A percentile compares a stretch with the other conserved stretches of the same genome.
Evolutionary conservation across 129 eudicot genomes (phyloP).

Genomic region (Smallanthus sonchifolius): DNA sequence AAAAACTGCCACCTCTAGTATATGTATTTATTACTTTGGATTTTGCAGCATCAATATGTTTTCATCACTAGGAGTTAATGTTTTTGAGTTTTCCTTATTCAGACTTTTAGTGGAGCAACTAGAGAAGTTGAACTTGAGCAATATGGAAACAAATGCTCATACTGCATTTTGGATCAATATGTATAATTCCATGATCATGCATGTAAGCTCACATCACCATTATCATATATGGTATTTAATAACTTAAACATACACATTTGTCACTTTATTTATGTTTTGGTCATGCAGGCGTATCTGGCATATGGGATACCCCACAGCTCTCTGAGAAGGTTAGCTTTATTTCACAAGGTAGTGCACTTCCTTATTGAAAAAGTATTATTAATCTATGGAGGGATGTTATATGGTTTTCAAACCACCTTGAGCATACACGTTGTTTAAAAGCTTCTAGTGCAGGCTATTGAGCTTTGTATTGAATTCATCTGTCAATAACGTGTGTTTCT

Average conservation of each 20-base stretch:
- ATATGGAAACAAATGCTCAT: conserved; percentile 65
- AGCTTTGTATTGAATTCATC: conserved; percentile 1
- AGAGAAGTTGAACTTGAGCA: conserved; percentile 59
- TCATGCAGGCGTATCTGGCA: conserved; percentile 74
- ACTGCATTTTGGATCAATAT: conserved; percentile 88
- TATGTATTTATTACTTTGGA: not conserved
- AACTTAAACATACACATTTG: not conserved
- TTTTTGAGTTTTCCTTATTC: conserved; percentile 12
- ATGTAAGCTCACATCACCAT: conserved; percentile 40
- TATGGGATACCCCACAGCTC: conserved; percentile 84
- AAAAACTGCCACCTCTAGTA: not conserved
- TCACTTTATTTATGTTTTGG: conserved; percentile 3
- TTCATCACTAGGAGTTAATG: not conserved
- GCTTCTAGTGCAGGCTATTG: too few species aligned
- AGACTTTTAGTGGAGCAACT: conserved; percentile 78
- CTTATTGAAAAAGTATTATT: not conserved
- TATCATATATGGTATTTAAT: conserved; percentile 10
- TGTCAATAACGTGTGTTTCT: conserved; percentile 30
- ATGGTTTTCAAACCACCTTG: not conserved
- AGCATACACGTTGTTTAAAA: not conserved
- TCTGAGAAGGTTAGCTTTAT: conserved; percentile 80
- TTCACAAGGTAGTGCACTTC: conserved; percentile 75
- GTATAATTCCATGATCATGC: conserved; percentile 89
- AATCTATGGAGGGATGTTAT: not conserved
- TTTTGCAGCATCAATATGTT: not conserved